Conservation (phyloP, 176 grass and related monocot genomes). For the Typha latifolia region DNA sequence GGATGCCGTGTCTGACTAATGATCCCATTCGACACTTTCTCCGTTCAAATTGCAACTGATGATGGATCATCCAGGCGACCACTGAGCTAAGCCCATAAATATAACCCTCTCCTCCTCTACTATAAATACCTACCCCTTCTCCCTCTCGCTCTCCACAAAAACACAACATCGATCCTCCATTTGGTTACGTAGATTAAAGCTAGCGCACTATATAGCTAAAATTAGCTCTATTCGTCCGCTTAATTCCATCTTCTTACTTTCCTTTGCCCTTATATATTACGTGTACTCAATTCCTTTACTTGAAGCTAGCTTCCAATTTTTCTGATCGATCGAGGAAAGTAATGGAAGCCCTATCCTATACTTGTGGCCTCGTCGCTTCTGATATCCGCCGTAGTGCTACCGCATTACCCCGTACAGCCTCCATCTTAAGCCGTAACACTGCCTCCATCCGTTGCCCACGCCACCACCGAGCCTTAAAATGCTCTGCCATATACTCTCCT, state of each 20-base stretch:
- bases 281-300: no score
- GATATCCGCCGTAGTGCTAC: constrained; percentile 23
- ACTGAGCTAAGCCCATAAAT: background rate
- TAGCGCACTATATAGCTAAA: background rate
- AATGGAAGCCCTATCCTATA: constrained; percentile 6
- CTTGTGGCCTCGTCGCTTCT: background rate
- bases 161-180: background rate
- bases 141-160: background rate
- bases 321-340: background rate
- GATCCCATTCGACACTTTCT: background rate
- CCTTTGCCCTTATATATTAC: background rate
- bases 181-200: no score
- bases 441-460: constrained; percentile 9
- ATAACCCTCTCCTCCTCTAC: background rate
- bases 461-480: background rate
- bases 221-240: no score
- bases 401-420: constrained; percentile 18
- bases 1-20: background rate
- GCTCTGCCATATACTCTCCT: background rate
- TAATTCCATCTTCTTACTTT: background rate
- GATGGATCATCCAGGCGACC: background rate
- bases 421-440: background rate
- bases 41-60: background rate
- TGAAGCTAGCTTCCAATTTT: background rate
- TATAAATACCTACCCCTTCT: background rate